A percentile compares a stretch with the other conserved stretches of the same genome.
These are phyloP conservation scores for Candida sithepensis DNA, from an alignment of 805 yeast species.

Conservation along the genomic window DNA sequence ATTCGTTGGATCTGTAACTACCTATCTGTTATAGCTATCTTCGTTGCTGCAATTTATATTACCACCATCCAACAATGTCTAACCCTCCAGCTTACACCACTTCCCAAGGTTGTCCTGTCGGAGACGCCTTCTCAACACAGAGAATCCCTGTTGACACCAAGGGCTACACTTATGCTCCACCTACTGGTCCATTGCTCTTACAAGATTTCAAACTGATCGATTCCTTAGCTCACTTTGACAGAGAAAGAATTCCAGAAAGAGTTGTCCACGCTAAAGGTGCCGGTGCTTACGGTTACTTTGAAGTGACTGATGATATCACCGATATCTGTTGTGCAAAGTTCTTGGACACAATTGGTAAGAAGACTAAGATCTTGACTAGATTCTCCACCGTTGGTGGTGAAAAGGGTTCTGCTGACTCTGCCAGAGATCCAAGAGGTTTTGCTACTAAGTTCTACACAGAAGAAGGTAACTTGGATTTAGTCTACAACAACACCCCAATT, in stretches of 20 bases:
- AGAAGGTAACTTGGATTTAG: conserved; percentile 82
- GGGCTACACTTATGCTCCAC: conserved; percentile 29
- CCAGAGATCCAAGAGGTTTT: conserved; percentile 86
- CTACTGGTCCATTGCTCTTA: conserved; percentile 67
- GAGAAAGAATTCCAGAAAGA: conserved; percentile 89
- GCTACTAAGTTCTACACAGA: conserved; percentile 77
- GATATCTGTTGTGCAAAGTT: conserved; percentile 70
- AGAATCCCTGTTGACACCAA: conserved; percentile 55
- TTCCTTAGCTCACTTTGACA: conserved; percentile 79
- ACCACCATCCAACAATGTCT: conserved; percentile 21
- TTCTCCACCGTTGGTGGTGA: conserved; percentile 90
- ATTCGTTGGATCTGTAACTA: not conserved
- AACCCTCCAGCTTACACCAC: conserved; percentile 62
- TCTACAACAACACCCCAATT: conserved; percentile 81
- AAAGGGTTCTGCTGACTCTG: conserved; percentile 75
- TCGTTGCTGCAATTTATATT: not conserved
- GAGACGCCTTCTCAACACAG: conserved; percentile 73
- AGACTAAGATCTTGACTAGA: conserved; percentile 68
- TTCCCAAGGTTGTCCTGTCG: conserved; percentile 72
- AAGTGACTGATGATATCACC: conserved; percentile 80
- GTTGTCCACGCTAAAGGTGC: conserved; percentile 94
- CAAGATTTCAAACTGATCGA: conserved; percentile 83
- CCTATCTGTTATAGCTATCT: not conserved
- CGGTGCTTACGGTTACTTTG: conserved; percentile 86
- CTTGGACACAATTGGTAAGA: conserved; percentile 72